phyloP scores from a whole-genome alignment of 306 rosid genomes.

The Potentilla sterilis region DNA sequence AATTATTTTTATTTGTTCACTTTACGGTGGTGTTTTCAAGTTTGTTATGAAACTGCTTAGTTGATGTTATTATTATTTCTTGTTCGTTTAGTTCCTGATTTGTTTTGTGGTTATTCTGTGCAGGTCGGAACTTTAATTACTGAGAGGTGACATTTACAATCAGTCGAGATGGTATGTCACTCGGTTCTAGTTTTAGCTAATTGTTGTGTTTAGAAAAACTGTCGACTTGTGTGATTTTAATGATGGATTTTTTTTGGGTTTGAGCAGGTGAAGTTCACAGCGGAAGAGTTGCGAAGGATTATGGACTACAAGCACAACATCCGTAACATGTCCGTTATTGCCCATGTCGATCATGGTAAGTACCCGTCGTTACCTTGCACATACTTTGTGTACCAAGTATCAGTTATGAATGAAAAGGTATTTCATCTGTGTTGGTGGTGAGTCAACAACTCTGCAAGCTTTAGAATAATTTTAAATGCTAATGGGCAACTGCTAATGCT shows the following conservation, averaged over 20 bases:
- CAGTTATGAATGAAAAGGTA: background rate
- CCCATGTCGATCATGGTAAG: slow-evolving; percentile 91
- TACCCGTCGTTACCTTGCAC: slow-evolving; percentile 1
- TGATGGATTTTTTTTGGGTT: background rate
- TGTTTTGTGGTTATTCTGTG: background rate
- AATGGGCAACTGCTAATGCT: no score
- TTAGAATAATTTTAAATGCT: background rate
- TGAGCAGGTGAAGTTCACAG: slow-evolving; percentile 94
- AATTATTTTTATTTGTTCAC: background rate
- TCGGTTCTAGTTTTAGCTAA: background rate
- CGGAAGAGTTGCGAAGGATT: slow-evolving; percentile 81
- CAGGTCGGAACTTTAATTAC: slow-evolving; percentile 8
- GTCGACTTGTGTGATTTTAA: slow-evolving; percentile 12
- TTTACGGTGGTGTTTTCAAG: background rate
- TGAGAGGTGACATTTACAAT: slow-evolving; percentile 15
- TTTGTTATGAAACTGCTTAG: background rate
- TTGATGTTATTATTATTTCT: background rate
- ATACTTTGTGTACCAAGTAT: background rate
- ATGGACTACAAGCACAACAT: slow-evolving; percentile 87
- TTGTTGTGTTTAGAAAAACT: background rate
- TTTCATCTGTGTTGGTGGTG: no score
- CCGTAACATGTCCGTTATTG: slow-evolving; percentile 96
- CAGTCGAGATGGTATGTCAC: slow-evolving; percentile 59
- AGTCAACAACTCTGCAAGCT: no score
- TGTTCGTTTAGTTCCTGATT: slow-evolving; percentile 7